Evolutionary conservation across 345 rosid genomes (phyloP), one percentile per base, ranked within the genome.

Genomic region (Dovyalis caffra): DNA sequence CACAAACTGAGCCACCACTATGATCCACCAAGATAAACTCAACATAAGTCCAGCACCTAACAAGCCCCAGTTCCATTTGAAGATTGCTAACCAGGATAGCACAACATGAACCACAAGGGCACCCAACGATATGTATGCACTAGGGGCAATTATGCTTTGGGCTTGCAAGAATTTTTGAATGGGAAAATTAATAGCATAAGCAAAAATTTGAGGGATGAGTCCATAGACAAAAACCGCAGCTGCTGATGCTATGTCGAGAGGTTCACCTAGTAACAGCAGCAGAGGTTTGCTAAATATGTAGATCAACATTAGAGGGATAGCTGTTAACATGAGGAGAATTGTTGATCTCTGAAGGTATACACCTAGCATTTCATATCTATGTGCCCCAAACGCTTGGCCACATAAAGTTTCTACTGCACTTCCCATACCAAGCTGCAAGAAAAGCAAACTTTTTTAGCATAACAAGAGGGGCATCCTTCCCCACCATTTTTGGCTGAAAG

Each of bases 341-440:
- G 90, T 84, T 28, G 95, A 88, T 76, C 92, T 82, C 43, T 92
- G 97, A 26, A 92, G 84, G 76, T 92, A 92, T 29, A 89, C 49
- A 0, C 97, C 97, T 5, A 92, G 84, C 91, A 88, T 85, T 3
- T 84, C 89, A 64, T 81, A 85, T 60, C 85, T 88, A 18, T 82
- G 86, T 23, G 95, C 95, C 20, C 97, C 95, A 25, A 83, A 90
- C 0, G 94, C 93, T 88, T 92, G 97, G 18, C 97, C 95, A 61
- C 97, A 90, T 56, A 90, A 63, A 3, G 97, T 92, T 68, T 90
- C 95, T 23, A 89, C 93, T 0, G 97, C 95, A 73, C 97, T 92
- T 80, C 97, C 97, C 95, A 78, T 78, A 0, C 81, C 81, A 25
- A 78, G 72, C 81, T 78, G 81, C 64, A 47, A n/a, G 7, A 49